Conservation (phyloP, 768 basidiomycete genomes). For the Leccinum rimulosum region DNA sequence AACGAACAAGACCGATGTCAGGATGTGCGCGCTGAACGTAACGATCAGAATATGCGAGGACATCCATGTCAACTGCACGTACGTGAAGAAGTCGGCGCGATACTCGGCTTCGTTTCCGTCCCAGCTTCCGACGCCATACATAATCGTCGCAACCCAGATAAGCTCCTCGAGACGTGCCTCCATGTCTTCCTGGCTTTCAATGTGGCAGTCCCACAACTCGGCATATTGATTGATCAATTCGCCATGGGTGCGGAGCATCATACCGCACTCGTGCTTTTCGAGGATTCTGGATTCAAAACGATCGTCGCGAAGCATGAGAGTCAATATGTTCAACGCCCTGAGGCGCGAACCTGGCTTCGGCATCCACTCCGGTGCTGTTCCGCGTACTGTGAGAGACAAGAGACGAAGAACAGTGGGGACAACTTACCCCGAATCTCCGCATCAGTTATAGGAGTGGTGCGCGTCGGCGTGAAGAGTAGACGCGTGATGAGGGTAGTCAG, state of each 20-base stretch:
- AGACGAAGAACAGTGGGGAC: background rate
- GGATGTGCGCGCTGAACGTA: conserved; percentile 57
- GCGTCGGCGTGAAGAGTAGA: conserved; percentile 26
- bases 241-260: conserved; percentile 37
- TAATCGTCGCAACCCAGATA: conserved; percentile 49
- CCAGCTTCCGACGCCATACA: conserved; percentile 54
- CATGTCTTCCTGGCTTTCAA: conserved; percentile 36
- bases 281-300: conserved; percentile 30
- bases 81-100: conserved; percentile 69
- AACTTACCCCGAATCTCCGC: conserved; percentile 20
- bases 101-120: conserved; percentile 36
- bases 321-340: conserved; percentile 48
- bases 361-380: conserved; percentile 24
- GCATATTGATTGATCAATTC: conserved; percentile 42
- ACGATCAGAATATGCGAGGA: conserved; percentile 5
- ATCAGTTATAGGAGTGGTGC: conserved; percentile 20
- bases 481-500: conserved; percentile 37
- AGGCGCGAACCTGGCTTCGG: conserved; percentile 34
- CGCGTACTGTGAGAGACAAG: background rate
- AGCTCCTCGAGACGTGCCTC: conserved; percentile 61
- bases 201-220: conserved; percentile 45
- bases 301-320: conserved; percentile 52
- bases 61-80: conserved; percentile 27
- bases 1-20: conserved; percentile 65
- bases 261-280: conserved; percentile 36